Evolutionary conservation across 768 basidiomycete species (phyloP).

Genomic region (Astraeus odoratus): DNA sequence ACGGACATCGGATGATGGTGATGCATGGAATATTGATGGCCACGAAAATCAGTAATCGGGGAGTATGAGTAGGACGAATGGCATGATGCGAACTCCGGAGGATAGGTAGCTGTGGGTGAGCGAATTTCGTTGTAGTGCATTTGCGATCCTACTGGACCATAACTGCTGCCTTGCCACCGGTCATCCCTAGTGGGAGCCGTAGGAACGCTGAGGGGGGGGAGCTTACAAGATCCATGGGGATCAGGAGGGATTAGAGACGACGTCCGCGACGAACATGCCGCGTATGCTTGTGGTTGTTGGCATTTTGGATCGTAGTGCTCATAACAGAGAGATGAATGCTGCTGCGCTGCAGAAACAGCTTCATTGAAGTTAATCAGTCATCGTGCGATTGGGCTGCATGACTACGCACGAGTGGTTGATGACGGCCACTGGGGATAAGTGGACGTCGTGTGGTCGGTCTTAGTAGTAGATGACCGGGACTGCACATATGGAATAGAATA

Average conservation of each 20-base stretch:
- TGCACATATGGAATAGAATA: constrained; percentile 56
- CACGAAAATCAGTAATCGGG: constrained; percentile 32
- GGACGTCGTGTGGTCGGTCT: constrained; percentile 49
- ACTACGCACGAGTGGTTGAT: constrained; percentile 27
- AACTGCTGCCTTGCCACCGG: constrained; percentile 39
- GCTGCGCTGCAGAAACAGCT: constrained; percentile 36
- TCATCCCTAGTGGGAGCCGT: constrained; percentile 39
- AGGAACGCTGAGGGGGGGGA: constrained; percentile 48
- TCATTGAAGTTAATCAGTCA: constrained; percentile 3
- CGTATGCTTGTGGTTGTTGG: constrained; percentile 32
- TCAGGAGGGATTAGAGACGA: constrained; percentile 42
- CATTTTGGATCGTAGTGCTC: constrained; percentile 52
- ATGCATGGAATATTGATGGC: constrained; percentile 23
- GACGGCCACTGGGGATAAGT: constrained; percentile 41
- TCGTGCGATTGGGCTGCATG: constrained; percentile 11
- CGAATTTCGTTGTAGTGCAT: constrained; percentile 42
- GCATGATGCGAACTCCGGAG: constrained; percentile 43
- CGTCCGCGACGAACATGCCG: constrained; percentile 41
- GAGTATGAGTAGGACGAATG: constrained; percentile 29
- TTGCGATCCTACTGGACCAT: constrained; percentile 30
- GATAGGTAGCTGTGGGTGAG: constrained; percentile 59
- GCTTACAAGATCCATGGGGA: constrained; percentile 47
- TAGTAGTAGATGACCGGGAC: constrained; percentile 56
- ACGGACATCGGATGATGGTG: constrained; percentile 26
- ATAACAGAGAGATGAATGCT: constrained; percentile 44